These are phyloP conservation scores for Arachis hypogaea DNA, from an alignment of 306 rosid species.

Conservation along the genomic window DNA sequence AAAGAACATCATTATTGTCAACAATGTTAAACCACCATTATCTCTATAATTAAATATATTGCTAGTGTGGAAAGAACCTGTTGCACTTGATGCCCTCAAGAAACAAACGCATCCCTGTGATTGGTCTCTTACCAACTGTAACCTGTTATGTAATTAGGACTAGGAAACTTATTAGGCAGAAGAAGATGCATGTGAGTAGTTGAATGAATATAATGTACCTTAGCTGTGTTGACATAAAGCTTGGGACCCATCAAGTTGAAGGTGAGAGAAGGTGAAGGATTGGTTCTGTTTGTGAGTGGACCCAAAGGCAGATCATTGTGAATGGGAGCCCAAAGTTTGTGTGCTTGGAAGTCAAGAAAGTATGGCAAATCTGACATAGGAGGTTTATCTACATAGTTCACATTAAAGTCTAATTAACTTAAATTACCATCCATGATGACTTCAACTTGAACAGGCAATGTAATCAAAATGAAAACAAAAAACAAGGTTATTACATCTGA, in stretches of 20 bases:
- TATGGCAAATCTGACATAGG: constrained; percentile 73
- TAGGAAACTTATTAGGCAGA: not conserved
- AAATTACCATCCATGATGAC: not conserved
- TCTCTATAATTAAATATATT: not conserved
- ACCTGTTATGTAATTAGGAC: constrained; percentile 49
- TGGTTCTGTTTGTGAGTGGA: constrained; percentile 59
- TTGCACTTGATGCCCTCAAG: constrained; percentile 94
- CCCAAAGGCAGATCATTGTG: constrained; percentile 79
- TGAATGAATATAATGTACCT: constrained; percentile 47
- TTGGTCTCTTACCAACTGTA: constrained; percentile 66
- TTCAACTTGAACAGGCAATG: constrained; percentile 4
- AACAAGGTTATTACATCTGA: constrained; percentile 56
- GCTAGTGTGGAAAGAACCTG: constrained; percentile 52
- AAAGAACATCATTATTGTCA: constrained; percentile 20
- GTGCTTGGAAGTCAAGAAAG: constrained; percentile 86
- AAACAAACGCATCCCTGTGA: constrained; percentile 86
- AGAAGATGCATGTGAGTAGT: constrained; percentile 10
- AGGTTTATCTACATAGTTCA: constrained; percentile 72
- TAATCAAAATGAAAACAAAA: too few relatives aligned
- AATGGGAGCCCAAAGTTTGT: constrained; percentile 87
- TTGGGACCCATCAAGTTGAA: constrained; percentile 87
- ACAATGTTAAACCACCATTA: not conserved
- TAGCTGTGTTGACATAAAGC: constrained; percentile 61
- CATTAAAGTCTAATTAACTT: constrained; percentile 2
- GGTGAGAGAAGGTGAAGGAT: constrained; percentile 55